Percentiles rank a stretch among this genome's conserved stretches.
These are phyloP conservation scores for Alternaria arbusti DNA, from an alignment of 2,329 filamentous ascomycete species.

Conservation along the genomic window DNA sequence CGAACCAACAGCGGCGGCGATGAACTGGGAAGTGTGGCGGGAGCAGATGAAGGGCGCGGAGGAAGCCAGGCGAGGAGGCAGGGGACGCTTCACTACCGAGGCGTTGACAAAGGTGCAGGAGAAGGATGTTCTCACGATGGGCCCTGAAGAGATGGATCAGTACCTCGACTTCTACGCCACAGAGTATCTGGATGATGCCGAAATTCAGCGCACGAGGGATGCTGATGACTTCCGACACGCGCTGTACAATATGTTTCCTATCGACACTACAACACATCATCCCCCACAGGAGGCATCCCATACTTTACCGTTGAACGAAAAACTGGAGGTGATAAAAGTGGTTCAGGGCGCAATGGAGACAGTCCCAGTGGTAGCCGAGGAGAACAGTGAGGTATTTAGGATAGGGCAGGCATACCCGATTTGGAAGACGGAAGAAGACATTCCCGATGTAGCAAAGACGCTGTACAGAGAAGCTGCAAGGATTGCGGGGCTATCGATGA, in stretches of 20 bases:
- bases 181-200: slow-evolving; percentile 63
- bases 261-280: slow-evolving; percentile 12
- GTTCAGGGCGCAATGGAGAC: slow-evolving; percentile 53
- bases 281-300: slow-evolving; percentile 17
- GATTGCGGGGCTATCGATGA: slow-evolving; percentile 57
- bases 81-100: slow-evolving; percentile 43
- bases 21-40: slow-evolving; percentile 78
- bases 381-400: slow-evolving; percentile 39
- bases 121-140: slow-evolving; percentile 68
- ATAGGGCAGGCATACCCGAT: slow-evolving; percentile 59
- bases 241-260: slow-evolving; percentile 53
- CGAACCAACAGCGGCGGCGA: slow-evolving; percentile 64
- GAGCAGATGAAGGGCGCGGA: slow-evolving; percentile 18
- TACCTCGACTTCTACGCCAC: slow-evolving; percentile 80
- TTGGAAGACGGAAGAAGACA: slow-evolving; percentile 56
- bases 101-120: slow-evolving; percentile 64
- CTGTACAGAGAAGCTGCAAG: slow-evolving; percentile 62
- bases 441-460: slow-evolving; percentile 52
- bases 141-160: slow-evolving; percentile 68
- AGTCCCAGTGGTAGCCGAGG: slow-evolving; percentile 47
- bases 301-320: slow-evolving; percentile 36
- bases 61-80: slow-evolving; percentile 3
- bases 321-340: slow-evolving; percentile 48
- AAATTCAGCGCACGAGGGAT: slow-evolving; percentile 40
- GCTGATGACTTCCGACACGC: slow-evolving; percentile 50